Base-by-base conservation (phyloP, 2,329 filamentous ascomycete genomes). In the Exophiala oligosperma region DNA sequence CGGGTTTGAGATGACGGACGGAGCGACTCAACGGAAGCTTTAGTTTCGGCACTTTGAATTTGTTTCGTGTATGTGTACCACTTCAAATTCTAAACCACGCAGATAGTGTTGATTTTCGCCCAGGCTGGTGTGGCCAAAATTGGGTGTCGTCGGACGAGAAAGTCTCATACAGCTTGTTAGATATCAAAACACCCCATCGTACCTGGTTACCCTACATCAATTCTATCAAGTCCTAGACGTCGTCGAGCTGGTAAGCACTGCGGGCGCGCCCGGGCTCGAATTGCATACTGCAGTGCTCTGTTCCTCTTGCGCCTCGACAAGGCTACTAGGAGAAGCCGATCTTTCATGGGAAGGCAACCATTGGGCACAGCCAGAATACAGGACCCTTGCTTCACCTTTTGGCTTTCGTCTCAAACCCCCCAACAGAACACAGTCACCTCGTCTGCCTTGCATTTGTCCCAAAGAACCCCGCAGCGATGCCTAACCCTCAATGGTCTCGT, bases 1-100 rank as follows among this genome's bases (percentile, higher is more conserved):
- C 26, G 59, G 50, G 9, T 37, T 58, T 17, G 55, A 61, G 37
- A 17, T 56, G 44, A 49, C 55, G 32, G 41, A 60, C 12, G 26
- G 26, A 11, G 29, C 24, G 9, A 55, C 46, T n/a, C 49, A 40
- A 14, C 32, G 56, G 21, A 51, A 35, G 32, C 6, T 28, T 28
- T 28, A 9, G 7, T 9, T 35, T 35, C 11, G 32, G 11, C 32
- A 2, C 6, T 35, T 35, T 35, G 7, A 28, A 28, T 7, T 5
- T 35, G 32, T 35, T 9, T 9, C 2, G 8, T 35, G 32, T 35
- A 9, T 35, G 26, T 35, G 32, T 6, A 9, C 11, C 2, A 28
- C 26, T 35, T 35, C 32, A 35, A 11, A 9, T 9, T 35, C 26
- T 7, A 28, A 28, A 28, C 26, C 26, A 28, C 4, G 26, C 7